Base-by-base conservation (phyloP, 1,284 basidiomycete species). In the Sporisorium reilianum region DNA sequence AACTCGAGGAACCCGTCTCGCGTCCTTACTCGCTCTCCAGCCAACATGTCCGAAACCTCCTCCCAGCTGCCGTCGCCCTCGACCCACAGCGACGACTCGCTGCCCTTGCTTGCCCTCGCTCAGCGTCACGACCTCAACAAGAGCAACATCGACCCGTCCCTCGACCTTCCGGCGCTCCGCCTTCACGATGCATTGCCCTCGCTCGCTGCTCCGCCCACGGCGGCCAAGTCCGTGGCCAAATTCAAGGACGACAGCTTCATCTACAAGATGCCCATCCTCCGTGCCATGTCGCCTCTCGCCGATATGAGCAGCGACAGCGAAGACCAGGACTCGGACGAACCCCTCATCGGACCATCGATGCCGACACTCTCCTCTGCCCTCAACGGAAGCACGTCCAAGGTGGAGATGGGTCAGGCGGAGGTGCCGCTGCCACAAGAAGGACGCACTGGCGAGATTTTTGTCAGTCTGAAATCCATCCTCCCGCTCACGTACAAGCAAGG, bases 291-390 rank as follows among this genome's bases (percentile, higher is more conserved):
- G 32, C 65, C 71, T 20, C 55, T 74, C 5, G 61, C 49, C 5
- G 71, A 74, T 46, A 51, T 64, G 45, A 68, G 64, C 62, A 74
- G 71, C 59, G 65, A 74, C 41, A 68, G 71, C 61, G 71, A 61
- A 16, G 65, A 62, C 10, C 56, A 59, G 1, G 38, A 60, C 16
- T 38, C 36, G 6, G 52, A 62, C 23, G 42, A 48, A 34, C 49
- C 48, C 11, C 52, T 49, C 9, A 52, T 26, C 9, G 22, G 22
- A 7, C 16, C 52, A 6, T 41, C 52, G 8, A 32, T 25, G 26
- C 48, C 22, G 3, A 18, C 44, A 18, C 16, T 20, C 38, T 22
- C 36, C n/a, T 23, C 42, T 8, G 12, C 16, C 26, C 12, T 34
- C 8, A 20, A 14, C 1, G n/a, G 25, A 5, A 18, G 2, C n/a